Base-by-base conservation (phyloP, 441 rosid species). In the Pelargonium australe region DNA sequence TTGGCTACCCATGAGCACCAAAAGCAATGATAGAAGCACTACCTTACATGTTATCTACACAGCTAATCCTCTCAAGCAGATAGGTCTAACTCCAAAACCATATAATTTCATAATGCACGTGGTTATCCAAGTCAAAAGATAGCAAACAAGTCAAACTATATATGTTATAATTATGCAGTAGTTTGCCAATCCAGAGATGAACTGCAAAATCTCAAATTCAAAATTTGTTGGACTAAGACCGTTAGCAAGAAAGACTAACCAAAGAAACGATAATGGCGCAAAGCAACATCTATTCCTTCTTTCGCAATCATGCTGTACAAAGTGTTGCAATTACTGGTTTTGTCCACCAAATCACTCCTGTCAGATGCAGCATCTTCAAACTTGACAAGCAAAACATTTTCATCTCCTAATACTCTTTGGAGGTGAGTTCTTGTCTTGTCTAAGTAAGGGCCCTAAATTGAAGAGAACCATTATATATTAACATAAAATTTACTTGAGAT, bases 321-420 rank as follows among this genome's bases (percentile, higher is more conserved):
- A 4, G 31, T 23, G 75, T 20, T 65, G 57, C 20, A 17, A 63
- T 69, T 77, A 71, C 2, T 5, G 1, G 20, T n/a, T 65, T 11
- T 44, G 12, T 7, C 62, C 16, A 67, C 14, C 5, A 66, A 72
- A 64, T 20, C 70, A 64, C 69, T 78, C 43, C 9, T 51, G 7
- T 43, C 66, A 2, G 65, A 20, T 60, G 2, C 65, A 28, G 68
- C 75, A 8, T 77, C 84, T 0, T 64, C 85, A 70, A 93, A 79
- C 73, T 89, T 90, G 68, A 89, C 95, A 11, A 79, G 66, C 64
- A 93, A 75, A 53, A 93, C 82, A 72, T 87, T 89, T 0, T 86
- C 95, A 77, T 93, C 98, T 20, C 98, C 98, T 66, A 93, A 37
- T 53, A 73, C 84, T 72, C 81, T 85, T 77, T 87, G 97, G 3